Evolutionary conservation across 345 rosid species (phyloP).

Genomic region (Cardamine resedifolia): DNA sequence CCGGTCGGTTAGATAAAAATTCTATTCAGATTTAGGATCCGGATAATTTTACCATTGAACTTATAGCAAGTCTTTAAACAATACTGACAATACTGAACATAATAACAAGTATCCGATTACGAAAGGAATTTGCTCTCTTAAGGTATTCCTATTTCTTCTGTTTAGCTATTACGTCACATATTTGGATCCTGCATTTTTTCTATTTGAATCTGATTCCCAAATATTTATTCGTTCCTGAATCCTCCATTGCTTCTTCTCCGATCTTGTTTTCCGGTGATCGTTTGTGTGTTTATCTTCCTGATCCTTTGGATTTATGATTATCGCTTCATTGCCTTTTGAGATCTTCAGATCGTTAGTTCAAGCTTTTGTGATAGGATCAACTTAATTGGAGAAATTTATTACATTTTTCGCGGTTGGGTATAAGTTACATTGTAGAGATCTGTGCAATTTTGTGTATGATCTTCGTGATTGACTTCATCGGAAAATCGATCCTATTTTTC

Average conservation of each 20-base stretch:
- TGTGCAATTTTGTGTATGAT: constrained; percentile 2
- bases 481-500: neutral
- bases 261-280: constrained; percentile 3
- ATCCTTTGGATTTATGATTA: neutral
- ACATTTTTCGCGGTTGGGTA: neutral
- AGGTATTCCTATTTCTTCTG: constrained; percentile 19
- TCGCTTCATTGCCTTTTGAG: neutral
- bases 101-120: neutral
- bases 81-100: neutral
- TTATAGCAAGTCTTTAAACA: too few species aligned
- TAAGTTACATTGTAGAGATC: constrained; percentile 22
- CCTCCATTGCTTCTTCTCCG: constrained; percentile 26
- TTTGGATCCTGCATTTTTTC: neutral
- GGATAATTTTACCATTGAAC: neutral
- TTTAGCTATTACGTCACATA: neutral
- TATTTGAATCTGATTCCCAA: neutral
- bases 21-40: constrained; percentile 17
- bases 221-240: neutral
- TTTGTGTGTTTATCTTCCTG: constrained; percentile 5
- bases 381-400: neutral
- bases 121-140: neutral
- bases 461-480: too few species aligned
- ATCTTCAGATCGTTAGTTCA: constrained; percentile 6
- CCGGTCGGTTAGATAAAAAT: constrained; percentile 20
- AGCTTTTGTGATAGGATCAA: neutral